Percentiles rank a stretch among this genome's conserved stretches.
phyloP scores from a whole-genome alignment of 169 alveolate species.

The Plasmodium inui region DNA sequence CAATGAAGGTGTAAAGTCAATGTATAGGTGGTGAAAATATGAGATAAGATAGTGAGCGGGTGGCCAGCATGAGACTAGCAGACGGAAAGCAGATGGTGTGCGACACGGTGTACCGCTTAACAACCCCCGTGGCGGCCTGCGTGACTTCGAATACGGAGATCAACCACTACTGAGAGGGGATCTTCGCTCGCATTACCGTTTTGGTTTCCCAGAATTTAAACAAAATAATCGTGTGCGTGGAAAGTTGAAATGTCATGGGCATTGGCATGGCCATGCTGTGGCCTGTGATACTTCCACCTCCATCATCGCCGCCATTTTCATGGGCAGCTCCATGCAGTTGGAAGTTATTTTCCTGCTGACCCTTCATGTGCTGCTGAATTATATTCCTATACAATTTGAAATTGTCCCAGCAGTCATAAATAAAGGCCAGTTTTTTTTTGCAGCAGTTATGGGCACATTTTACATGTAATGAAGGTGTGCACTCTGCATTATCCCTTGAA shows the following conservation, averaged over 20 bases:
- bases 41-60: background rate
- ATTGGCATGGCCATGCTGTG: slow-evolving; percentile 5
- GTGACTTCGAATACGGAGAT: background rate
- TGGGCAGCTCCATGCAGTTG: background rate
- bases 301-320: background rate
- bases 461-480: slow-evolving; percentile 12
- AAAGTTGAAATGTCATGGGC: slow-evolving; percentile 65
- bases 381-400: slow-evolving; percentile 17
- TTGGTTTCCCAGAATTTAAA: slow-evolving; percentile 64
- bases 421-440: slow-evolving; percentile 28
- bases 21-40: background rate
- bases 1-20: background rate
- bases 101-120: background rate
- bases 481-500: background rate
- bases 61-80: background rate
- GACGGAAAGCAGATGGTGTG: background rate
- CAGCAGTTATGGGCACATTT: background rate
- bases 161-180: background rate
- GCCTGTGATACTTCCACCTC: background rate
- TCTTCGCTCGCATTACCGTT: background rate
- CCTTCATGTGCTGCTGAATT: slow-evolving; percentile 5
- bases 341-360: background rate
- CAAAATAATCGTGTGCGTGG: slow-evolving; percentile 65
- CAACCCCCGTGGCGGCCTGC: background rate
- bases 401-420: slow-evolving; percentile 39